Base-by-base conservation (phyloP, 768 basidiomycete species). In the Rhizopogon sp. region DNA sequence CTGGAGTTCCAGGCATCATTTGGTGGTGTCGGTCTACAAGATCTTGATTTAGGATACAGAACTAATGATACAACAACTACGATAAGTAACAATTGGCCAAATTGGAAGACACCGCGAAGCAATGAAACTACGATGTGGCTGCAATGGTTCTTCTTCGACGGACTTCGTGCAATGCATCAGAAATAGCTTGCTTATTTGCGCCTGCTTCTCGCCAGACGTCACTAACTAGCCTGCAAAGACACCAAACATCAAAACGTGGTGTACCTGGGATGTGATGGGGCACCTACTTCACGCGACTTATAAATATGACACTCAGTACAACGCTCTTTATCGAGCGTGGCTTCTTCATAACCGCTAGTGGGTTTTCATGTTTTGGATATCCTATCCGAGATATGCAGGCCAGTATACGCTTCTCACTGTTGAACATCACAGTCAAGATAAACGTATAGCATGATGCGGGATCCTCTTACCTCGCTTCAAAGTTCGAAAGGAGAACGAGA, bases 381-480 rank as follows among this genome's bases (percentile, higher is more conserved):
- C 90, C 90, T 59, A 90, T 84, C 43, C 76, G 75, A 7, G 91
- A 83, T 62, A 93, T 89, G 14, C 88, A 80, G 22, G 87, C 84
- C 54, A 88, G 74, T 39, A 93, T 85, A 51, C 79, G 85, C 59
- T 78, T 77, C 61, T 90, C 88, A 53, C 88, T 88, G 55, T 16
- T 50, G 17, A 16, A 5, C 41, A 33, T 16, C 41, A 33, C 7
- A 7, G 55, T 64, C 37, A 62, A 56, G n/a, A 35, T 20, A 9
- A 41, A 10, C 2, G 11, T 39, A 31, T 44, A 44, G 11, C 3
- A 20, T 46, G 49, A 42, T 50, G 59, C 47, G 63, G 57, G 39
- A n/a, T 10, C 13, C 50, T 25, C 16, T 46, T 50, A 90, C 90
- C 83, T 87, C 63, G 79, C 81, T 73, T 91, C 86, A 54, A 85